Percentiles rank a stretch among this genome's conserved stretches.
phyloP scores from a whole-genome alignment of 257 asterid genomes.

The Solanum corneliomulleri region DNA sequence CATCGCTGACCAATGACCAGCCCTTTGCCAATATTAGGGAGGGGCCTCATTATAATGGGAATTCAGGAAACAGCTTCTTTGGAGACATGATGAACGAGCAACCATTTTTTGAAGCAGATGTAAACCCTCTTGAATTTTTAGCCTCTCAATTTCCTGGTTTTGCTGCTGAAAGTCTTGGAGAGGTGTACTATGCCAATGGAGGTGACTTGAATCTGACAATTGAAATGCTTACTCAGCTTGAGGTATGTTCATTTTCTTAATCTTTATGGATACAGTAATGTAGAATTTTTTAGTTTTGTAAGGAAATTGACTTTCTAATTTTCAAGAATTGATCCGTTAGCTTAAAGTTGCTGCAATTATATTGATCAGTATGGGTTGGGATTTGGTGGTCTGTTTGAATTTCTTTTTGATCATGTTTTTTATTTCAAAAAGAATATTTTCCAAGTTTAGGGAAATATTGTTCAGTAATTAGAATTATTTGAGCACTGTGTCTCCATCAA shows the following conservation, averaged over 20 bases:
- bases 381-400: neutral
- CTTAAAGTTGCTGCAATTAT: neutral
- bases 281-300: neutral
- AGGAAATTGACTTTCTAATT: neutral
- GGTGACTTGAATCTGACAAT: constrained; percentile 70
- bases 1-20: constrained; percentile 29
- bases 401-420: neutral
- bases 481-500: neutral
- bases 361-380: neutral
- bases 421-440: neutral
- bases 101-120: constrained; percentile 36
- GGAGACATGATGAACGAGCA: constrained; percentile 51
- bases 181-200: constrained; percentile 66
- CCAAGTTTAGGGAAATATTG: neutral
- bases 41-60: constrained; percentile 40
- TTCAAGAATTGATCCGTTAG: neutral
- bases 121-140: constrained; percentile 55
- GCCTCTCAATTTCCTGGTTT: constrained; percentile 83
- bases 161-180: constrained; percentile 70
- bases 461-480: neutral
- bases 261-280: neutral
- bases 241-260: constrained; percentile 35
- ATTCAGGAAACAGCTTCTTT: constrained; percentile 26
- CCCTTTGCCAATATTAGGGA: constrained; percentile 37
- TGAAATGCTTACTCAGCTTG: constrained; percentile 86